Evolutionary conservation across 768 basidiomycete genomes (phyloP).

Genomic region (Naganishia randhawae): DNA sequence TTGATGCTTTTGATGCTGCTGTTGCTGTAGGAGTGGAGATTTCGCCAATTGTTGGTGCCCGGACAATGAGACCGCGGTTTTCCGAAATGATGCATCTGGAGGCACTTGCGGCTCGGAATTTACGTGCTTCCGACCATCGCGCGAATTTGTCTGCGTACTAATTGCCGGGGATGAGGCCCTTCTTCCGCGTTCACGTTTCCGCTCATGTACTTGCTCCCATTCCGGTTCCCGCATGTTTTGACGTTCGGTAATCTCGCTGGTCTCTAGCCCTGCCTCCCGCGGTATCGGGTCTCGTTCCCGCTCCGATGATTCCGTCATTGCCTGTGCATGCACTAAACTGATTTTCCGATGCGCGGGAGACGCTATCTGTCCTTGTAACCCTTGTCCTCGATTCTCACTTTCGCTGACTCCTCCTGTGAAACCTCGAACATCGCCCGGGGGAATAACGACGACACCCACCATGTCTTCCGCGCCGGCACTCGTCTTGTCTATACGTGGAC

Average conservation of each 20-base stretch:
- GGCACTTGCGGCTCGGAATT: neutral
- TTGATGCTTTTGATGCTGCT: too few relatives aligned
- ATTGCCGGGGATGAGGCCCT: slow-evolving; percentile 9
- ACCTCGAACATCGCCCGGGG: neutral
- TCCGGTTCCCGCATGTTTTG: too few relatives aligned
- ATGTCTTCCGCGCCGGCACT: slow-evolving; percentile 10
- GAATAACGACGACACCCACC: neutral
- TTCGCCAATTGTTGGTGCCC: neutral
- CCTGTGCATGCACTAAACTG: slow-evolving; percentile 13
- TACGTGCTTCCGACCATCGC: neutral
- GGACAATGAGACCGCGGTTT: neutral
- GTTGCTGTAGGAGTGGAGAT: neutral
- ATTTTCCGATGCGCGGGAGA: neutral
- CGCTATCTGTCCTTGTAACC: neutral
- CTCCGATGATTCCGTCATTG: neutral
- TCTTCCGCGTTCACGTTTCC: neutral
- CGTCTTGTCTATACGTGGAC: slow-evolving; percentile 1
- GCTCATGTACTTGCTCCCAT: neutral
- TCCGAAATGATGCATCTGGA: neutral
- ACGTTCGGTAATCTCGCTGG: neutral
- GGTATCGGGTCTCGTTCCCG: neutral
- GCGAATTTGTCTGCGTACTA: neutral
- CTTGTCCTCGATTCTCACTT: neutral
- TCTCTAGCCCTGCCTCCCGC: neutral
- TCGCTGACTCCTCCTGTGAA: neutral